phyloP scores from a whole-genome alignment of 768 basidiomycete genomes.

The Tulasnella sp. region DNA sequence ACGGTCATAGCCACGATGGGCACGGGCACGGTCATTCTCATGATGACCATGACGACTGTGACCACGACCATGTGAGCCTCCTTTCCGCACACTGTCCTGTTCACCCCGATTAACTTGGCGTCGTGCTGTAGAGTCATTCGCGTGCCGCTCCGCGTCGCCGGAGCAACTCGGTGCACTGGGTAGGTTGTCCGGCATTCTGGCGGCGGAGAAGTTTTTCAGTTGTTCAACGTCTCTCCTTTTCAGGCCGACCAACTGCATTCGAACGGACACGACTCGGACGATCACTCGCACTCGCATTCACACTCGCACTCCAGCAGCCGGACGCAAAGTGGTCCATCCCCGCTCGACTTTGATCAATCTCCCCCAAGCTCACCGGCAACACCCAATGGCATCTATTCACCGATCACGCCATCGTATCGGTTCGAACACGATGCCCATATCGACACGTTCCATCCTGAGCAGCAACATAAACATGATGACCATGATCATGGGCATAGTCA shows the following conservation, averaged over 20 bases:
- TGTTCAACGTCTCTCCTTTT: background rate
- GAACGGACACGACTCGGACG: slow-evolving; percentile 28
- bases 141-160: background rate
- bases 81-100: background rate
- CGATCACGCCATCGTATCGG: slow-evolving; percentile 67
- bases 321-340: background rate
- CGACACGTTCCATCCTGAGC: slow-evolving; percentile 39
- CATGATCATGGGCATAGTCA: slow-evolving; percentile 80
- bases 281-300: slow-evolving; percentile 35
- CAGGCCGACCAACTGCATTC: slow-evolving; percentile 13
- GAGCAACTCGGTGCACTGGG: background rate
- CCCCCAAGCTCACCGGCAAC: background rate
- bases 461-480: slow-evolving; percentile 47
- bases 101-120: background rate
- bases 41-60: slow-evolving; percentile 36
- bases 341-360: slow-evolving; percentile 11
- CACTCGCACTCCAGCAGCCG: slow-evolving; percentile 30
- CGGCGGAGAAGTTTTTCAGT: background rate
- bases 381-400: slow-evolving; percentile 40
- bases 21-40: slow-evolving; percentile 33
- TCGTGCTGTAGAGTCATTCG: background rate
- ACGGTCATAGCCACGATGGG: slow-evolving; percentile 35
- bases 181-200: background rate
- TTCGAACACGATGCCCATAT: slow-evolving; percentile 59
- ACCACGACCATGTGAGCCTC: slow-evolving; percentile 34